Percentiles rank a stretch among this genome's conserved stretches.
phyloP scores from a whole-genome alignment of 192 early-diverging fungal genomes.

The Coemansia sp. region DNA sequence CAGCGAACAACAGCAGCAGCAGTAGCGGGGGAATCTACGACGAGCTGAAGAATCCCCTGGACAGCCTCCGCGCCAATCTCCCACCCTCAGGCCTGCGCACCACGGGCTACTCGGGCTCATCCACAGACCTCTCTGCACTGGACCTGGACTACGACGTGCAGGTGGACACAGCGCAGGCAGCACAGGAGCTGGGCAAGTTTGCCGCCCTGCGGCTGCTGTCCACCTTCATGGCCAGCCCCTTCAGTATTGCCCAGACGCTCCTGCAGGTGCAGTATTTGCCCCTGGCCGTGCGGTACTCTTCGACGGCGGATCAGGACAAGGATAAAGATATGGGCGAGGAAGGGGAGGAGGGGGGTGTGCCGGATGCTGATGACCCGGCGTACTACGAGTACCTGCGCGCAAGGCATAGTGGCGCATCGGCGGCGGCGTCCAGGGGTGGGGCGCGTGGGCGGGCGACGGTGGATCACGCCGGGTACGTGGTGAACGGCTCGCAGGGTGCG shows the following conservation, averaged over 20 bases:
- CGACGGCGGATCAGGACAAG: neutral
- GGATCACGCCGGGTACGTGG: constrained; percentile 64
- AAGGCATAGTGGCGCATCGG: constrained; percentile 15
- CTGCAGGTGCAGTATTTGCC: constrained; percentile 75
- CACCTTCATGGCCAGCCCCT: constrained; percentile 59
- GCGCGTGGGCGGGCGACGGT: constrained; percentile 22
- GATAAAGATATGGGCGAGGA: neutral
- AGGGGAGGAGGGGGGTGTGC: constrained; percentile 13
- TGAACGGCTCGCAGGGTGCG: constrained; percentile 44
- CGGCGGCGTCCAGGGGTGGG: constrained; percentile 1
- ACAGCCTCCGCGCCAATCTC: constrained; percentile 15
- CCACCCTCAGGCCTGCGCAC: constrained; percentile 10
- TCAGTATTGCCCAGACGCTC: constrained; percentile 66
- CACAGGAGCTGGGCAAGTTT: constrained; percentile 61
- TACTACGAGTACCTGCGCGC: constrained; percentile 54
- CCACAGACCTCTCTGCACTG: constrained; percentile 1
- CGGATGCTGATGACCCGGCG: constrained; percentile 46
- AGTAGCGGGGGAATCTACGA: constrained; percentile 19
- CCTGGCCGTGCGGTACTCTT: constrained; percentile 12
- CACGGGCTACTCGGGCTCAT: constrained; percentile 4
- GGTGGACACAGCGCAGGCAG: constrained; percentile 45
- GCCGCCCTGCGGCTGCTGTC: constrained; percentile 62
- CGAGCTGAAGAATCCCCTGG: constrained; percentile 39
- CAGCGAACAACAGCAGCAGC: constrained; percentile 2
- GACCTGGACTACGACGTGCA: constrained; percentile 23